These are phyloP conservation scores for Ophiocordyceps sinensis DNA, from an alignment of 2,329 filamentous ascomycete species.

Conservation along the genomic window DNA sequence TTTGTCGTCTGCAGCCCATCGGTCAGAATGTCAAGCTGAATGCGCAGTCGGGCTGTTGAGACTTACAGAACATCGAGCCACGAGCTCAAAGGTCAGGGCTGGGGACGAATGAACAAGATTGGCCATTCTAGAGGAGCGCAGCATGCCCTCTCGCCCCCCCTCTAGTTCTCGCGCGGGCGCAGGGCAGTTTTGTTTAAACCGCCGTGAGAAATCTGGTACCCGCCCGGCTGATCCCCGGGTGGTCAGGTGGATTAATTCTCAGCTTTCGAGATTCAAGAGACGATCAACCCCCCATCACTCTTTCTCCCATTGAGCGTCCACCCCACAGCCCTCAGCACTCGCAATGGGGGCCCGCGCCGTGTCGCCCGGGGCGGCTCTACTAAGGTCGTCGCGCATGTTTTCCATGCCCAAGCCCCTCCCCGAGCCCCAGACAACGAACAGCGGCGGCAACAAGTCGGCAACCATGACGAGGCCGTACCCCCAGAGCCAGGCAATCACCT, in stretches of 20 bases:
- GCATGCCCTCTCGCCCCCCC: constrained; percentile 9
- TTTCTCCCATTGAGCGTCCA: neutral
- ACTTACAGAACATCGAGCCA: constrained; percentile 67
- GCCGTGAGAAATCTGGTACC: too few relatives aligned
- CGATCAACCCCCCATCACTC: too few relatives aligned
- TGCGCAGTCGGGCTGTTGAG: neutral
- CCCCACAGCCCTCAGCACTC: constrained; percentile 2
- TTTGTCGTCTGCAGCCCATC: constrained; percentile 63
- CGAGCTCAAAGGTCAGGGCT: constrained; percentile 64
- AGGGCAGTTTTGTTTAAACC: too few relatives aligned
- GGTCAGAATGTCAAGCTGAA: neutral
- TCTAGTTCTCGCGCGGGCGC: neutral
- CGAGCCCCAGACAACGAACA: constrained; percentile 35
- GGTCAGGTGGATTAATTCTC: neutral
- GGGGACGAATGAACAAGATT: constrained; percentile 39
- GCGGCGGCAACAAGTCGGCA: constrained; percentile 20
- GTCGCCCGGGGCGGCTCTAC: constrained; percentile 52
- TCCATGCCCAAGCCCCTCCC: constrained; percentile 67
- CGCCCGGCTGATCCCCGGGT: too few relatives aligned
- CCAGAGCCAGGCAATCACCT: constrained; percentile 71
- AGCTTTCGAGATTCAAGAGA: neutral
- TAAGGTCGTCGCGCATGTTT: constrained; percentile 82
- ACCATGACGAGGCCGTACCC: constrained; percentile 57
- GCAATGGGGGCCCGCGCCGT: constrained; percentile 22
- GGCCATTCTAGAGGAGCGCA: constrained; percentile 28